Base-by-base conservation (phyloP, 371 early-diverging fungal genomes). In the Syncephalis fuscata region DNA sequence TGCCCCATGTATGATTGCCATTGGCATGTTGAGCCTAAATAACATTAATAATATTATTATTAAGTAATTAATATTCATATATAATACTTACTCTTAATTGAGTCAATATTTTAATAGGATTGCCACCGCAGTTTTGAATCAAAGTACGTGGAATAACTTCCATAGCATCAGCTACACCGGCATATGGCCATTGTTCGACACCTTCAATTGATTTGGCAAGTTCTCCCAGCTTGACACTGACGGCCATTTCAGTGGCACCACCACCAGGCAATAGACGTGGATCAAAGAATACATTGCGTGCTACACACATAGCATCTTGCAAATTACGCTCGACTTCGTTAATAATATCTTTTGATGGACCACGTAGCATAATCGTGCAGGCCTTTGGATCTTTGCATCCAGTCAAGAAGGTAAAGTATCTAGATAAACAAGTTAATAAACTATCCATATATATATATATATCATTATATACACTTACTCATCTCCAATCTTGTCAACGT, bases 241-340 rank as follows among this genome's bases (percentile, higher is more conserved):
- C 66, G n/a, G 93, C 93, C 96, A 99, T 98, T 66, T 99, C 99
- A 9, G 93, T 92, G n/a, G 99, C 98, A 49, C 99, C 99, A 55
- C 98, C 99, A 43, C 99, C 99, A 15, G 98, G 98, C 25, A 88
- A 80, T 40, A 99, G 68, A 46, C 71, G 74, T 38, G 97, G 92
- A 68, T 83, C 82, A 59, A 91, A 89, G 66, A 92, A 79, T 25
- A 99, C 89, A 65, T 98, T 99, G 56, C 96, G 92, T 15, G 99
- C 98, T 40, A 98, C 98, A 49, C 80, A 79, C 87, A 99, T 89
- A 57, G 99, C 99, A 69, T 99, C 99, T 64, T 93, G 90, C 59
- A 99, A 72, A 68, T 99, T 99, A 55, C 99, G 88, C 62, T 99
- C 99, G 53, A 99, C 71, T 68, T 99, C 99, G 60, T 94, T 86